These are phyloP conservation scores for Didymella sp. DNA, from an alignment of 2,329 filamentous ascomycete species.

Conservation along the genomic window DNA sequence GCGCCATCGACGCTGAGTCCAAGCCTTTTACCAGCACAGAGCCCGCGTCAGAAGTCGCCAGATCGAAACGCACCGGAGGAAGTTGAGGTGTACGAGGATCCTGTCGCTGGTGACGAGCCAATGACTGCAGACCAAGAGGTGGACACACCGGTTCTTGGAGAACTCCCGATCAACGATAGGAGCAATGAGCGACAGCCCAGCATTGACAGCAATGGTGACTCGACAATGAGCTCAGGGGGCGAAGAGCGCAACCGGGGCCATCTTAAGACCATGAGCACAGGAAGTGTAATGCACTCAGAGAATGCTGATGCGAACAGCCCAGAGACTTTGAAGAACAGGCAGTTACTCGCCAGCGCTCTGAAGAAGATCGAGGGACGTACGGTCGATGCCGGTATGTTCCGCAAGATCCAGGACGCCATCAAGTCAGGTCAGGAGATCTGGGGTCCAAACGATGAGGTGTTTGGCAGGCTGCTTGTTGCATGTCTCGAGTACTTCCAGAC, in stretches of 20 bases:
- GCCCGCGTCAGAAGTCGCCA: conserved; percentile 42
- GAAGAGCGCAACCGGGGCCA: conserved; percentile 42
- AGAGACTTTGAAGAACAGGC: conserved; percentile 56
- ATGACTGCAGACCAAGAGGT: conserved; percentile 36
- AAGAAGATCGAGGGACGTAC: conserved; percentile 72
- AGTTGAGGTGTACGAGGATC: conserved; percentile 63
- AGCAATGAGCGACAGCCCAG: conserved; percentile 45
- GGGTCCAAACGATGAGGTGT: conserved; percentile 71
- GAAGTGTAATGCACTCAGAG: conserved; percentile 45
- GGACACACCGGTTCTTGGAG: conserved; percentile 57
- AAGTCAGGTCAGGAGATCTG: conserved; percentile 69
- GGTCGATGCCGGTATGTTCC: conserved; percentile 82
- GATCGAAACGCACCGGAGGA: conserved; percentile 49
- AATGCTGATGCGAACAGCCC: conserved; percentile 42
- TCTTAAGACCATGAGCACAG: conserved; percentile 49
- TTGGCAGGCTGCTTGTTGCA: conserved; percentile 70
- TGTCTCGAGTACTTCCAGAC: conserved; percentile 76
- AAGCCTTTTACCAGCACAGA: conserved; percentile 34
- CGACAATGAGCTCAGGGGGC: conserved; percentile 36
- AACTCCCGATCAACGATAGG: conserved; percentile 60
- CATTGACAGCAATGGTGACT: conserved; percentile 35
- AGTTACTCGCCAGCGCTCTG: conserved; percentile 76
- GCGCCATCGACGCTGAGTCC: conserved; percentile 38
- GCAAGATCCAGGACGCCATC: conserved; percentile 76
- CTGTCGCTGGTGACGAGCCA: conserved; percentile 52